Conservation (phyloP, 2,329 filamentous ascomycete species). For the Xylaria hypoxylon region DNA sequence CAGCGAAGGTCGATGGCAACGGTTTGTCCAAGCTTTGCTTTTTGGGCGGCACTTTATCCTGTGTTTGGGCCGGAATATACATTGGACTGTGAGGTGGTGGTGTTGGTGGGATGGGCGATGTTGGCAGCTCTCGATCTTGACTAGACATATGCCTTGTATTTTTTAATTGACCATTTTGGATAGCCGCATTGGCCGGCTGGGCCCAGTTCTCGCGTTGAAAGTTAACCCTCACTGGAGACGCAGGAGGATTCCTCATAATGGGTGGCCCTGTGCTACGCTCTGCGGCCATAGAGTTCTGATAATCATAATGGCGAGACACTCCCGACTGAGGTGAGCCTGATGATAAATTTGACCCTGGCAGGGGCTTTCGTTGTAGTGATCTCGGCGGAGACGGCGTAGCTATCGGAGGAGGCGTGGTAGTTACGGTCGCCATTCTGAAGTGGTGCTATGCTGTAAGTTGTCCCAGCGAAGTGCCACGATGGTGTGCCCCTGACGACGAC, state of each 20-base stretch:
- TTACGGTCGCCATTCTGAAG: conserved; percentile 48
- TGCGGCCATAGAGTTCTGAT: conserved; percentile 19
- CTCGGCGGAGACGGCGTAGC: conserved; percentile 46
- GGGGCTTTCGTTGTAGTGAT: conserved; percentile 47
- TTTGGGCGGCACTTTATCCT: conserved; percentile 33
- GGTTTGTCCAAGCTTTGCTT: conserved; percentile 39
- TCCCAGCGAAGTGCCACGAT: conserved; percentile 40
- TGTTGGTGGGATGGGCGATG: conserved; percentile 52
- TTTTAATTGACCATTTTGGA: conserved; percentile 56
- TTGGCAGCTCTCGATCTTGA: conserved; percentile 50
- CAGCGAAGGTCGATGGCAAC: conserved; percentile 37
- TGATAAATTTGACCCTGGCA: conserved; percentile 48
- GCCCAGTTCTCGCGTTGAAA: conserved; percentile 65
- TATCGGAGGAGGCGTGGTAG: conserved; percentile 47
- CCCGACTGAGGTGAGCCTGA: conserved; percentile 52
- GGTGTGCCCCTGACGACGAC: conserved; percentile 36
- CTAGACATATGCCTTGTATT: conserved; percentile 33
- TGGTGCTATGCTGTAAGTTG: conserved; percentile 32
- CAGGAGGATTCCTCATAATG: conserved; percentile 63
- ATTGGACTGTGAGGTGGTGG: conserved; percentile 55
- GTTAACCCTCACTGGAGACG: conserved; percentile 68
- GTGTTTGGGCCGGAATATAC: conserved; percentile 39
- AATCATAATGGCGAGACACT: conserved; percentile 45
- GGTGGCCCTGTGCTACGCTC: conserved; percentile 51
- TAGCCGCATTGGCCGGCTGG: conserved; percentile 63